These are phyloP conservation scores for Lactarius sanguifluus DNA, from an alignment of 768 basidiomycete genomes.

Conservation along the genomic window DNA sequence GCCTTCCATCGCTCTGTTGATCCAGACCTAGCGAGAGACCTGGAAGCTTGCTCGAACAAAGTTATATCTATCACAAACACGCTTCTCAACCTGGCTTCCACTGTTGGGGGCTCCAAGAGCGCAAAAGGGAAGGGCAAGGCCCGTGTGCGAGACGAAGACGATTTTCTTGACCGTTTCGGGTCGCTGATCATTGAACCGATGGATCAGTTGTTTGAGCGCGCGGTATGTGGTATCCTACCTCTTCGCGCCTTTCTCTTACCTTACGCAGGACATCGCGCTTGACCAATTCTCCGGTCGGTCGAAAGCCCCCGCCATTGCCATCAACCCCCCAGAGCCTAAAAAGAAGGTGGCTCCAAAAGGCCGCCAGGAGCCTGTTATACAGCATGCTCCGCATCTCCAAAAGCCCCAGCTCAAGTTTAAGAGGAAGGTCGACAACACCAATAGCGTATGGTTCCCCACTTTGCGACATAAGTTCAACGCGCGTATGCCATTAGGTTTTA, in stretches of 20 bases:
- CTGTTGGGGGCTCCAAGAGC: slow-evolving; percentile 39
- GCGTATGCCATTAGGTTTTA: slow-evolving; percentile 75
- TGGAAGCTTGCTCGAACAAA: slow-evolving; percentile 68
- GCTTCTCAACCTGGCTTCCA: slow-evolving; percentile 54
- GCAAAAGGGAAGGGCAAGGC: slow-evolving; percentile 53
- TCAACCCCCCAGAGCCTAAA: slow-evolving; percentile 45
- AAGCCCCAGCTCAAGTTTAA: slow-evolving; percentile 85
- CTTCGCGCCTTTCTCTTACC: slow-evolving; percentile 6
- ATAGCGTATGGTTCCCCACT: slow-evolving; percentile 63
- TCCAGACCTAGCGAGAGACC: slow-evolving; percentile 58
- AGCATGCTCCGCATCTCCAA: slow-evolving; percentile 69
- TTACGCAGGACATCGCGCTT: slow-evolving; percentile 71
- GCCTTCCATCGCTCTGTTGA: slow-evolving; percentile 91
- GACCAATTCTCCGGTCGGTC: slow-evolving; percentile 74
- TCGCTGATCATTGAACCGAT: slow-evolving; percentile 73
- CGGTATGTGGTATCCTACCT: slow-evolving; percentile 47
- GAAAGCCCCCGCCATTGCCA: slow-evolving; percentile 62
- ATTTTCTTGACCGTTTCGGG: slow-evolving; percentile 82
- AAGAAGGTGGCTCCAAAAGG: slow-evolving; percentile 41
- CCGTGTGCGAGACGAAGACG: slow-evolving; percentile 66
- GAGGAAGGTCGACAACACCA: slow-evolving; percentile 54
- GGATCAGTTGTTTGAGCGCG: slow-evolving; percentile 82
- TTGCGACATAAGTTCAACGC: slow-evolving; percentile 81
- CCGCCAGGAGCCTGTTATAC: slow-evolving; percentile 57
- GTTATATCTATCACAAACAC: slow-evolving; percentile 67